Percentiles rank a stretch among this genome's conserved stretches.
These are phyloP conservation scores for Nakaseomyces delphensis DNA, from an alignment of 1,139 yeast genomes.

Conservation along the genomic window DNA sequence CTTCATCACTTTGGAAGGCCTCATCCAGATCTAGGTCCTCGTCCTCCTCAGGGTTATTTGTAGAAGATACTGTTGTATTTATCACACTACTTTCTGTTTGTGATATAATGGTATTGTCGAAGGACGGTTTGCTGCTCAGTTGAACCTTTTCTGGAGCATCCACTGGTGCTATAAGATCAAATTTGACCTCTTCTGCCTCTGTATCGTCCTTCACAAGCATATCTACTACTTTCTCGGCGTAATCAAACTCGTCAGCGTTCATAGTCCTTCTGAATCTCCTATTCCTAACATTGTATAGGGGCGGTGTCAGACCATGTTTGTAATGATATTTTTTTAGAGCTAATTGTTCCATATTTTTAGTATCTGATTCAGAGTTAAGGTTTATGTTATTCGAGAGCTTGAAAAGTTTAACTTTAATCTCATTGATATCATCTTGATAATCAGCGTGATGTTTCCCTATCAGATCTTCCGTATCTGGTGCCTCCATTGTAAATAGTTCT, in stretches of 20 bases:
- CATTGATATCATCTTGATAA: constrained; percentile 28
- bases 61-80: constrained; percentile 12
- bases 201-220: constrained; percentile 68
- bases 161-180: constrained; percentile 58
- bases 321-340: constrained; percentile 43
- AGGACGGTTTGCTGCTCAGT: constrained; percentile 9
- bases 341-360: constrained; percentile 36
- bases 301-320: constrained; percentile 79
- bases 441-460: constrained; percentile 33
- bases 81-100: neutral
- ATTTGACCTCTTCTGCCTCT: constrained; percentile 73
- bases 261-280: constrained; percentile 47
- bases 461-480: constrained; percentile 29
- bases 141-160: constrained; percentile 15
- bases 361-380: constrained; percentile 36
- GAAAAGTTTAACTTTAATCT: constrained; percentile 19
- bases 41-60: constrained; percentile 28
- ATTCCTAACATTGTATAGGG: constrained; percentile 50
- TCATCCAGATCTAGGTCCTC: constrained; percentile 36
- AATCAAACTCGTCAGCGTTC: constrained; percentile 46
- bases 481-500: constrained; percentile 35
- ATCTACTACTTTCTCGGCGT: constrained; percentile 70
- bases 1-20: constrained; percentile 33
- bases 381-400: constrained; percentile 19
- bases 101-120: neutral